These are phyloP conservation scores for Solanum medicagineum DNA, from an alignment of 257 asterid genomes.

Conservation along the genomic window DNA sequence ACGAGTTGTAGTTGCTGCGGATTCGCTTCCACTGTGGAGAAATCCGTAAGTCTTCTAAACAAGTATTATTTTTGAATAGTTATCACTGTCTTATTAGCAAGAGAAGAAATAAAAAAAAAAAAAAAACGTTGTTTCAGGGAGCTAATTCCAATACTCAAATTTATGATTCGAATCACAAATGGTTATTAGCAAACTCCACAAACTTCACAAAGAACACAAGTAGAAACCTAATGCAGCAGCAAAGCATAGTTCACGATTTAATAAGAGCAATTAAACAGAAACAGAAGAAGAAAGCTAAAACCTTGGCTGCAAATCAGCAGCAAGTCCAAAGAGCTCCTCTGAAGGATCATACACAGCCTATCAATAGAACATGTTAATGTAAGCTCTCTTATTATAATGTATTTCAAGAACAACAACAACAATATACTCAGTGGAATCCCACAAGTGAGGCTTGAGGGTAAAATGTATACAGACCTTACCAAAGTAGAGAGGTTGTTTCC, in stretches of 20 bases:
- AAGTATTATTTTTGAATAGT: neutral
- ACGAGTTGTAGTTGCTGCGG: neutral
- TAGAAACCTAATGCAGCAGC: neutral
- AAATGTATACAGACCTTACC: too few species aligned
- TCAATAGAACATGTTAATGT: conserved; percentile 2
- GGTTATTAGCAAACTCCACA: neutral
- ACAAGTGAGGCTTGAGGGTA: too few species aligned
- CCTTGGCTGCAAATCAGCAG: conserved; percentile 68
- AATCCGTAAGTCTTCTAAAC: neutral
- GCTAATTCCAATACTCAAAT: neutral
- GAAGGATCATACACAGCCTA: conserved; percentile 79
- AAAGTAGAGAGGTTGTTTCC: too few species aligned
- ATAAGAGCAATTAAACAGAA: neutral
- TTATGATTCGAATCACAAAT: neutral
- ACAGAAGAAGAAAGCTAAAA: conserved; percentile 4
- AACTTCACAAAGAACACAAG: neutral
- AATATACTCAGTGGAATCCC: too few species aligned
- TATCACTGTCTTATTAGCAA: neutral
- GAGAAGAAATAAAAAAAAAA: neutral
- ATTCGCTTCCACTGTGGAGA: neutral
- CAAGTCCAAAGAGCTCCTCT: conserved; percentile 72
- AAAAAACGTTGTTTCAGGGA: neutral
- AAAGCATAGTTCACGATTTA: neutral
- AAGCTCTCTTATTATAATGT: neutral
- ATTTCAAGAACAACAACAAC: neutral